These are phyloP conservation scores for Keithomyces neogunnii DNA, from an alignment of 2,329 filamentous ascomycete genomes.

Conservation along the genomic window DNA sequence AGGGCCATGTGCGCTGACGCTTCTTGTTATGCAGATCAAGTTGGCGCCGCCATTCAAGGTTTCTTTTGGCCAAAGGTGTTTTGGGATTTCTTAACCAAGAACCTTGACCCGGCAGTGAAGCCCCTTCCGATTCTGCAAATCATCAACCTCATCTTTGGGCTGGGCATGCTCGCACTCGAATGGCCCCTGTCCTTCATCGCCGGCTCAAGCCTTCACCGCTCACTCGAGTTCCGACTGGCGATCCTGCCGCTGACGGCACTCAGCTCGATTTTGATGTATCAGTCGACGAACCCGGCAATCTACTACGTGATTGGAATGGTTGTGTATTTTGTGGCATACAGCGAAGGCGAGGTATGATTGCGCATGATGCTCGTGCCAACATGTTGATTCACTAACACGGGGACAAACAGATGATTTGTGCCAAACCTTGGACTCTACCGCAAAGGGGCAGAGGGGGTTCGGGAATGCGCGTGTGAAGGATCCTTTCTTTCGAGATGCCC, in stretches of 20 bases:
- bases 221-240: slow-evolving; percentile 77
- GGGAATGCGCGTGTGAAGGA: slow-evolving; percentile 2
- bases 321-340: slow-evolving; percentile 95
- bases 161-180: slow-evolving; percentile 77
- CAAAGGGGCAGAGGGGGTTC: slow-evolving; percentile 34
- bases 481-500: not conserved
- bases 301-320: slow-evolving; percentile 83
- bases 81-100: slow-evolving; percentile 92
- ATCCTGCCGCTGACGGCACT: slow-evolving; percentile 73
- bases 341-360: slow-evolving; percentile 80
- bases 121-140: slow-evolving; percentile 84
- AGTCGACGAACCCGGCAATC: slow-evolving; percentile 82
- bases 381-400: slow-evolving; percentile 8
- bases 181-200: slow-evolving; percentile 78
- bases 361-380: not conserved
- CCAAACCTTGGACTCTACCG: slow-evolving; percentile 62
- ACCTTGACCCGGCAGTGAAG: slow-evolving; percentile 76
- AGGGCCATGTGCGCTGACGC: slow-evolving; percentile 16
- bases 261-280: slow-evolving; percentile 72
- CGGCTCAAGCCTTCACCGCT: slow-evolving; percentile 71
- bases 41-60: slow-evolving; percentile 71
- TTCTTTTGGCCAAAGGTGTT: slow-evolving; percentile 99
- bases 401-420: slow-evolving; percentile 50
- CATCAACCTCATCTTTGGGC: slow-evolving; percentile 76
- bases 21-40: slow-evolving; percentile 59